phyloP scores from a whole-genome alignment of 2,329 filamentous ascomycete genomes.

The Penicillium sp. region DNA sequence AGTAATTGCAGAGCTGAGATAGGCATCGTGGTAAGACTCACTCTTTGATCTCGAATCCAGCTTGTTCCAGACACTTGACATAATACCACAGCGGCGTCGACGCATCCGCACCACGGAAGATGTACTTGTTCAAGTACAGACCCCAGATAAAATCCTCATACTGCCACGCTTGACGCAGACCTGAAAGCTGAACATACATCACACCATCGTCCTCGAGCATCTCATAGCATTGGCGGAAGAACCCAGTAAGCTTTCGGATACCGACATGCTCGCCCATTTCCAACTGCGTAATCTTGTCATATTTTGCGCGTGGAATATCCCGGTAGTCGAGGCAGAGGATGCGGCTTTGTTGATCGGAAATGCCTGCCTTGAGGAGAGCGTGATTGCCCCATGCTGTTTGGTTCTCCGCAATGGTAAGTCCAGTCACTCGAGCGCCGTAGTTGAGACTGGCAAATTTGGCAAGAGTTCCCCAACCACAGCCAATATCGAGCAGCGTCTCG shows the following conservation, averaged over 20 bases:
- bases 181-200: conserved; percentile 86
- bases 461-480: conserved; percentile 90
- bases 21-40: conserved; percentile 8
- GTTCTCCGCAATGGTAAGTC: conserved; percentile 42
- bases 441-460: conserved; percentile 82
- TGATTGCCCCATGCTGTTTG: too few relatives aligned
- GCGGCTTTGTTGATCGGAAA: conserved; percentile 77
- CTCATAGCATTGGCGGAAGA: conserved; percentile 77
- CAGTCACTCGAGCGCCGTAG: conserved; percentile 69
- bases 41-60: conserved; percentile 80
- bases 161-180: conserved; percentile 84
- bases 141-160: conserved; percentile 93
- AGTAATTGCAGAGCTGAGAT: not conserved
- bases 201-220: conserved; percentile 89
- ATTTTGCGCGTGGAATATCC: conserved; percentile 76
- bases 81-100: conserved; percentile 82
- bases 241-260: conserved; percentile 73
- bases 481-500: conserved; percentile 81
- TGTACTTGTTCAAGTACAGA: conserved; percentile 94
- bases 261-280: conserved; percentile 96
- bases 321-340: conserved; percentile 93
- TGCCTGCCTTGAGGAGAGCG: conserved; percentile 22
- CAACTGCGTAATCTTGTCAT: conserved; percentile 87
- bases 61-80: conserved; percentile 72
- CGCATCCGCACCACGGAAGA: conserved; percentile 89